Percentiles rank a stretch among this genome's conserved stretches.
Evolutionary conservation across 2,329 filamentous ascomycete species (phyloP).

Genomic region (Beauveria sp.): DNA sequence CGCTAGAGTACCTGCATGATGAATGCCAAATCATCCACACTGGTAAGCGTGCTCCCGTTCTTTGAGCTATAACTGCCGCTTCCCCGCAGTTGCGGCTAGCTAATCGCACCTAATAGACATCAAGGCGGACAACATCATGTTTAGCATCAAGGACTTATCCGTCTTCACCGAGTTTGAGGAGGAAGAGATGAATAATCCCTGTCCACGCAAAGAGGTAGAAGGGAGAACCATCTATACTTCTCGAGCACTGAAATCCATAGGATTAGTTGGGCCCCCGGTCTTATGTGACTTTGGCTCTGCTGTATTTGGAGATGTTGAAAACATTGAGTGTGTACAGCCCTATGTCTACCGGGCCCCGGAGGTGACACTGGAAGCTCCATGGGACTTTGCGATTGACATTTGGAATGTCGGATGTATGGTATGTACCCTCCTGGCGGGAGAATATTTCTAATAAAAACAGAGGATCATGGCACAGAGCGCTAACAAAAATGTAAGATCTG

Average conservation of each 20-base stretch:
- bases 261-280: neutral
- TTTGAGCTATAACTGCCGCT: too few relatives aligned
- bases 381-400: neutral
- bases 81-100: too few relatives aligned
- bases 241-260: neutral
- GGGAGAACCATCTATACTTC: neutral
- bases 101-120: too few relatives aligned
- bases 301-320: neutral
- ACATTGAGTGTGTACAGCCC: neutral
- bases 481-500: neutral
- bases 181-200: too few relatives aligned
- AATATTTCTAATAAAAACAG: neutral
- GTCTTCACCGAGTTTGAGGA: too few relatives aligned
- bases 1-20: too few relatives aligned
- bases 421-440: neutral
- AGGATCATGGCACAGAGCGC: neutral
- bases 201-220: neutral
- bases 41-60: too few relatives aligned
- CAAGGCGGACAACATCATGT: too few relatives aligned
- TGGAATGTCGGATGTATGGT: constrained; percentile 2
- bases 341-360: neutral
- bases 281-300: neutral
- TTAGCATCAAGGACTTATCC: too few relatives aligned
- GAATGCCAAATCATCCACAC: too few relatives aligned
- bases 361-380: neutral